Evolutionary conservation across 495 filamentous ascomycete species (phyloP).

Genomic region (Oidiodendron maius): DNA sequence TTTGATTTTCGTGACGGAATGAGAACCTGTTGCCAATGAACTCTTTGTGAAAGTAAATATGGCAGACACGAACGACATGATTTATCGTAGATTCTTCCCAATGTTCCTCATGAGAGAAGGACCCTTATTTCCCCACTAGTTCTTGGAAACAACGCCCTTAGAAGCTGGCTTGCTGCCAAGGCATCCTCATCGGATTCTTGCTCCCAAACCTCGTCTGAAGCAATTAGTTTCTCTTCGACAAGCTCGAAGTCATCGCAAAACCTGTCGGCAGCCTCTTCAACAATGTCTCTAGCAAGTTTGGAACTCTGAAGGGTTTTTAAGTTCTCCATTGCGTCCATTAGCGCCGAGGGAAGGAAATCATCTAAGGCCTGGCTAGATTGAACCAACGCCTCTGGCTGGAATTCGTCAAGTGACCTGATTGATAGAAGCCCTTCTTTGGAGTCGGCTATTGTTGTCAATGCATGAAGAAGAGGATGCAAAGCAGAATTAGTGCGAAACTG

Average conservation of each 20-base stretch:
- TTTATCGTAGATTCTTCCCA: no score
- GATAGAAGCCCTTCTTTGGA: conserved; percentile 32
- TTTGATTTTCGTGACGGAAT: no score
- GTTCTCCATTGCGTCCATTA: conserved; percentile 85
- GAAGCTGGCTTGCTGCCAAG: conserved; percentile 32
- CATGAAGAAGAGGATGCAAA: conserved; percentile 60
- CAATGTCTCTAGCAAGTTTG: conserved; percentile 64
- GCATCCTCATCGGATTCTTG: conserved; percentile 28
- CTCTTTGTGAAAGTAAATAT: no score
- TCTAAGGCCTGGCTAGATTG: conserved; percentile 73
- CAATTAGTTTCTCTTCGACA: conserved; percentile 58
- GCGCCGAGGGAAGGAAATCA: conserved; percentile 83
- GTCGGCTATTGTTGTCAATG: conserved; percentile 38
- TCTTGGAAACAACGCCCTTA: conserved; percentile 60
- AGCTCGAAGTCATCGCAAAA: conserved; percentile 92
- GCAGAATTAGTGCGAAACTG: conserved; percentile 74
- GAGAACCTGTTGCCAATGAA: no score
- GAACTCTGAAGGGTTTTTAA: conserved; percentile 66
- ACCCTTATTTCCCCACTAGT: conserved; percentile 84
- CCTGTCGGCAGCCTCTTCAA: conserved; percentile 73
- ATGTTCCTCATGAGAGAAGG: conserved; percentile 56
- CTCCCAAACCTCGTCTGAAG: conserved; percentile 39
- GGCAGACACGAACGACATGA: no score
- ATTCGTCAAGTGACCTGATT: conserved; percentile 49
- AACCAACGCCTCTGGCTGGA: conserved; percentile 58